Percentiles rank a stretch among this genome's conserved stretches.
Evolutionary conservation across 2,329 filamentous ascomycete genomes (phyloP).

Genomic region (Furcasterigmium sp.): DNA sequence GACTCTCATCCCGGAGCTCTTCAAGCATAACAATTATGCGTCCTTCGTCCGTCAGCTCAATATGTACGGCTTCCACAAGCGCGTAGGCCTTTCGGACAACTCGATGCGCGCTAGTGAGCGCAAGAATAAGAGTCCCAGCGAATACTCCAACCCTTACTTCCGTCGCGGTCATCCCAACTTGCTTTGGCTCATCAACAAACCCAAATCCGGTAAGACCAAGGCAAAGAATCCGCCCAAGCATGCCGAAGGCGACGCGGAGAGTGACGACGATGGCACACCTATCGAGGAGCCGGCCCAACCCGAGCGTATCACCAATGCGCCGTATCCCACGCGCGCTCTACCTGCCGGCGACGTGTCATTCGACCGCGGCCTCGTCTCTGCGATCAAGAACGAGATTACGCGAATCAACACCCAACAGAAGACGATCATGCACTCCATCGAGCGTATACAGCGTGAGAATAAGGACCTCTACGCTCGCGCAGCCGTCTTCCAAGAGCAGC

Average conservation of each 20-base stretch:
- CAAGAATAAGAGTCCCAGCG: slow-evolving; percentile 96
- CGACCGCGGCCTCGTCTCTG: slow-evolving; percentile 67
- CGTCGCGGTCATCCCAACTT: slow-evolving; percentile 87
- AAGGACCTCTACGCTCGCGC: slow-evolving; percentile 85
- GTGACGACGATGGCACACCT: slow-evolving; percentile 44
- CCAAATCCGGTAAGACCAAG: slow-evolving; percentile 62
- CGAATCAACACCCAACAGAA: slow-evolving; percentile 82
- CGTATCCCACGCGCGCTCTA: slow-evolving; percentile 24
- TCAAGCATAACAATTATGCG: slow-evolving; percentile 98
- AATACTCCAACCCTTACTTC: slow-evolving; percentile 97
- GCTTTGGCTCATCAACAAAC: slow-evolving; percentile 94
- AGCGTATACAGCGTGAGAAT: slow-evolving; percentile 76
- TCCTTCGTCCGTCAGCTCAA: slow-evolving; percentile 94
- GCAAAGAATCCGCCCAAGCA: slow-evolving; percentile 58
- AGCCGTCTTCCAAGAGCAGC: slow-evolving; percentile 80
- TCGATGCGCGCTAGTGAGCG: slow-evolving; percentile 96
- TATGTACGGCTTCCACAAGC: slow-evolving; percentile 98
- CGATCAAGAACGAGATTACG: slow-evolving; percentile 74
- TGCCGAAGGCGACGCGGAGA: slow-evolving; percentile 66
- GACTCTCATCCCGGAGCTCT: slow-evolving; percentile 91
- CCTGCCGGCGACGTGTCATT: slow-evolving; percentile 43
- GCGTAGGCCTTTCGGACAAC: slow-evolving; percentile 87
- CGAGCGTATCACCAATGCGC: slow-evolving; percentile 13
- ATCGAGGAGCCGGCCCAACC: slow-evolving; percentile 30
- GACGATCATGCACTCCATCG: slow-evolving; percentile 78